Conservation (phyloP, 257 asterid genomes). For the Jacaranda copaia region DNA sequence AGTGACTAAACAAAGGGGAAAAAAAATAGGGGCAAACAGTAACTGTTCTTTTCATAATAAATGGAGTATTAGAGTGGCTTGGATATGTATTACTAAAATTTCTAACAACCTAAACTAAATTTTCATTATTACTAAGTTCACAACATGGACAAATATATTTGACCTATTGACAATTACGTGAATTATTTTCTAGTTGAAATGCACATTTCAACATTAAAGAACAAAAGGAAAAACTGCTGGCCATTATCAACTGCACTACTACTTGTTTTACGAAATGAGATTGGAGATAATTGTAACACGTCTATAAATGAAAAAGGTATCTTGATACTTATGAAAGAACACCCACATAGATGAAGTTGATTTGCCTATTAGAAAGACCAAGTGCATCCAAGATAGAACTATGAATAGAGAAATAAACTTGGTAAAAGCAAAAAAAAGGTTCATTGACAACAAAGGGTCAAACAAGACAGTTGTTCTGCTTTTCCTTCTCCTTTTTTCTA, state of each 20-base stretch:
- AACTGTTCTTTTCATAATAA: no score
- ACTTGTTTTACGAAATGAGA: constrained; percentile 7
- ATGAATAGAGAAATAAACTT: background rate
- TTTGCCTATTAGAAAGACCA: background rate
- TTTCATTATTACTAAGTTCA: constrained; percentile 15
- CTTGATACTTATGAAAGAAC: background rate
- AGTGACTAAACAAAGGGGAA: no score
- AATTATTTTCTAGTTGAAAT: constrained; percentile 5
- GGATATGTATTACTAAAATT: background rate
- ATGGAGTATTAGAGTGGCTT: no score
- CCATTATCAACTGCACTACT: constrained; percentile 1
- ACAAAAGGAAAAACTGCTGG: background rate
- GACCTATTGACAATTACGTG: constrained; percentile 6
- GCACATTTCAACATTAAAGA: constrained; percentile 2
- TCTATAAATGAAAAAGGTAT: background rate
- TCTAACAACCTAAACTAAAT: background rate
- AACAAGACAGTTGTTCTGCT: background rate
- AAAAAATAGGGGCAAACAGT: no score
- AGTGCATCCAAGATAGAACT: background rate
- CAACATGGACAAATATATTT: constrained; percentile 9
- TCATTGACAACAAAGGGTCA: background rate
- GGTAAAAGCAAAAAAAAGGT: background rate
- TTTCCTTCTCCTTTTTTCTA: background rate
- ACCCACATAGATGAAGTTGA: background rate
- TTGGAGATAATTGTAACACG: background rate